Evolutionary conservation across 352 stramenopile species (phyloP).

Genomic region (Phytophthora pinifolia): DNA sequence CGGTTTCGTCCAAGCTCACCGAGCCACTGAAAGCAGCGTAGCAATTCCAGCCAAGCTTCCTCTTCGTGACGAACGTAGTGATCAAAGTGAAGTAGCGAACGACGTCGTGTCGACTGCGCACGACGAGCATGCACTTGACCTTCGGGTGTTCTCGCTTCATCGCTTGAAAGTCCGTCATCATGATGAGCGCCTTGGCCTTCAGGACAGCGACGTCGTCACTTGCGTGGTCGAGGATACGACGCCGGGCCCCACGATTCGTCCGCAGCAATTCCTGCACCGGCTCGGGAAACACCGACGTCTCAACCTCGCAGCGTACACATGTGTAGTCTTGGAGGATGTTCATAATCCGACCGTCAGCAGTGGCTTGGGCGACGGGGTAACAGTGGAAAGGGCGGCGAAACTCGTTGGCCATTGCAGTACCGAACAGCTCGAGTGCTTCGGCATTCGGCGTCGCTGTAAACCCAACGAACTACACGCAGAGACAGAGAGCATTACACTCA

Average conservation of each 20-base stretch:
- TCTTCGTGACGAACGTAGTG: slow-evolving; percentile 54
- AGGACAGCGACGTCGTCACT: slow-evolving; percentile 61
- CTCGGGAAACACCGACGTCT: slow-evolving; percentile 53
- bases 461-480: slow-evolving; percentile 63
- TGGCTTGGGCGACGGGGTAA: slow-evolving; percentile 67
- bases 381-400: slow-evolving; percentile 60
- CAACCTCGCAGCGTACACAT: slow-evolving; percentile 51
- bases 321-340: slow-evolving; percentile 69
- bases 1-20: slow-evolving; percentile 24
- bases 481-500: background rate
- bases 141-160: slow-evolving; percentile 22
- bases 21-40: slow-evolving; percentile 74
- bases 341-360: slow-evolving; percentile 56
- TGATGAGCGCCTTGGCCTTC: slow-evolving; percentile 67
- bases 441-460: slow-evolving; percentile 79
- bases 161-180: slow-evolving; percentile 72
- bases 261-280: slow-evolving; percentile 37
- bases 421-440: slow-evolving; percentile 73
- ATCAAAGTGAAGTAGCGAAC: slow-evolving; percentile 75
- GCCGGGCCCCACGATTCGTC: slow-evolving; percentile 25
- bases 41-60: slow-evolving; percentile 56
- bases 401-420: slow-evolving; percentile 19
- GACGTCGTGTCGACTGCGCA: slow-evolving; percentile 74
- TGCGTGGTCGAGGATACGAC: slow-evolving; percentile 60
- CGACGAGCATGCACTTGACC: slow-evolving; percentile 78